Evolutionary conservation across 1,139 yeast species (phyloP).

Genomic region (Kazachstania sp.): DNA sequence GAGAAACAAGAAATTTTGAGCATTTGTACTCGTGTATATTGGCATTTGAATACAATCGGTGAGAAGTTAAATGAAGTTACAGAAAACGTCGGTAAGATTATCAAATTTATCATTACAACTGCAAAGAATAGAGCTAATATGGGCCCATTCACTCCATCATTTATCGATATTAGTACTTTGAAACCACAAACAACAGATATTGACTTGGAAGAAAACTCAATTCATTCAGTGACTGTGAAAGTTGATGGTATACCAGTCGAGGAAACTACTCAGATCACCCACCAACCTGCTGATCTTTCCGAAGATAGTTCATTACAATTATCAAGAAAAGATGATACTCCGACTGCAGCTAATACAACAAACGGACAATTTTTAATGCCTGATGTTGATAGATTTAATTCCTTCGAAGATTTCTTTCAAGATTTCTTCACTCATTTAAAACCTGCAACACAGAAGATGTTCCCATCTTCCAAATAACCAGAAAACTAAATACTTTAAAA

Average conservation of each 20-base stretch:
- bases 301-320: neutral
- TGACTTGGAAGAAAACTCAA: neutral
- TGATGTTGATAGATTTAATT: slow-evolving; percentile 38
- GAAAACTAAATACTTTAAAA: neutral
- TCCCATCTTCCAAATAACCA: slow-evolving; percentile 9
- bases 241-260: neutral
- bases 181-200: neutral
- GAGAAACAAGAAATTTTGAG: slow-evolving; percentile 36
- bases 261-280: too few species aligned
- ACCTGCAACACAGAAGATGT: slow-evolving; percentile 28
- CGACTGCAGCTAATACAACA: slow-evolving; percentile 6
- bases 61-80: slow-evolving; percentile 47
- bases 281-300: too few species aligned
- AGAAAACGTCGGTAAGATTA: slow-evolving; percentile 45
- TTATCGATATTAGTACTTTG: slow-evolving; percentile 1
- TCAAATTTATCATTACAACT: slow-evolving; percentile 40
- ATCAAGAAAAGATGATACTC: neutral
- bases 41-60: slow-evolving; percentile 48
- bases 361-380: slow-evolving; percentile 26
- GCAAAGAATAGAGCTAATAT: slow-evolving; percentile 25
- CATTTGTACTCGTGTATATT: slow-evolving; percentile 42
- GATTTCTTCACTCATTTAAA: slow-evolving; percentile 33
- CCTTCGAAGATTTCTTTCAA: slow-evolving; percentile 43
- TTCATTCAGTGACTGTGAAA: neutral
- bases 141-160: slow-evolving; percentile 6